phyloP scores from a whole-genome alignment of 148 eudicot genomes.

The Arctostaphylos glauca region DNA sequence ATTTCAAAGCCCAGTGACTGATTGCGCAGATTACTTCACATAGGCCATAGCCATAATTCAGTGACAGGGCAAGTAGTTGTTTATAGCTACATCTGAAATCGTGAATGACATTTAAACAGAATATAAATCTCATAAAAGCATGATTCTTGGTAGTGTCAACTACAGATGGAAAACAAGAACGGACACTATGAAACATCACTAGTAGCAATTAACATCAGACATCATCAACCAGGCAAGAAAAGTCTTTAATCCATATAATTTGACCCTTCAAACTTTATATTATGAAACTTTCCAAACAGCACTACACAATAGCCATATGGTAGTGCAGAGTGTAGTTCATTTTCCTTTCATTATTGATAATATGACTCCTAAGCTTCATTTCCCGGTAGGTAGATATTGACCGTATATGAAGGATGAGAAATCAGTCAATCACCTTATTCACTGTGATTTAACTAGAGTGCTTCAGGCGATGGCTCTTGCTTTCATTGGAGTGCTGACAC shows the following conservation, averaged over 20 bases:
- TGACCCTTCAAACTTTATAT: neutral
- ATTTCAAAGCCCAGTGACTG: neutral
- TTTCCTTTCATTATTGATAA: neutral
- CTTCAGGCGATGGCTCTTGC: neutral
- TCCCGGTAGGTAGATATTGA: neutral
- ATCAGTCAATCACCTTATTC: neutral
- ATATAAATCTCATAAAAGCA: neutral
- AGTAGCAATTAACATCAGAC: neutral
- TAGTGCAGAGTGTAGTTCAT: neutral
- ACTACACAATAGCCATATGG: neutral
- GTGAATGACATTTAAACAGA: neutral
- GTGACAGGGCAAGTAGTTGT: neutral
- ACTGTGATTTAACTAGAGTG: neutral
- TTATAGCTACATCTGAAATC: neutral
- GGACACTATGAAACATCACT: neutral
- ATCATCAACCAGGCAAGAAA: neutral
- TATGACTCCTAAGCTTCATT: neutral
- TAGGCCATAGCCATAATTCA: neutral
- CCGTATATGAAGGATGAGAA: neutral
- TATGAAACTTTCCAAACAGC: neutral
- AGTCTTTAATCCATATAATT: neutral
- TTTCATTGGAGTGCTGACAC: neutral
- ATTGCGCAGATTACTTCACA: neutral
- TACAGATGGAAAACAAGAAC: neutral
- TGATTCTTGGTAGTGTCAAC: neutral